phyloP scores from a whole-genome alignment of 2,329 filamentous ascomycete genomes.

The Exophiala bonariae region DNA sequence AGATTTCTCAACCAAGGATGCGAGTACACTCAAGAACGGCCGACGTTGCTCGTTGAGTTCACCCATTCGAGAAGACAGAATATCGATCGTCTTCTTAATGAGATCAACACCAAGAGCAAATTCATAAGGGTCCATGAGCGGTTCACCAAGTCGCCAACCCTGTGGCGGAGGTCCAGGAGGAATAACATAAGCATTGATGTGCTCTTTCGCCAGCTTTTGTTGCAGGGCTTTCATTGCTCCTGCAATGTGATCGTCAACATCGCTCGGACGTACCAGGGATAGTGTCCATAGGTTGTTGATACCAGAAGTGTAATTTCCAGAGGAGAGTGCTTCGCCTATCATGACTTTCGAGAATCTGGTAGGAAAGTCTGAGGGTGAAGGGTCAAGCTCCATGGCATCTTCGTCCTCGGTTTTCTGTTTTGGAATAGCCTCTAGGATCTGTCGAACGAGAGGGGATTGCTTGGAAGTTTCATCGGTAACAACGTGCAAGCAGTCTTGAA shows the following conservation, averaged over 20 bases:
- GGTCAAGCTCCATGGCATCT: constrained; percentile 73
- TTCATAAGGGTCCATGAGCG: constrained; percentile 68
- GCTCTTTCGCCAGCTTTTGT: constrained; percentile 86
- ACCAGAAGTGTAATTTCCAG: constrained; percentile 77
- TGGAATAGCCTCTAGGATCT: constrained; percentile 82
- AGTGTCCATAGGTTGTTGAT: constrained; percentile 94
- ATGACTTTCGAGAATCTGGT: constrained; percentile 74
- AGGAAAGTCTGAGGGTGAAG: constrained; percentile 80
- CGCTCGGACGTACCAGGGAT: constrained; percentile 76
- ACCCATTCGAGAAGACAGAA: constrained; percentile 89
- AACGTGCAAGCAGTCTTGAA: constrained; percentile 87
- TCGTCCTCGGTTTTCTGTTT: constrained; percentile 84
- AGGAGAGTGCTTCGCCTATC: constrained; percentile 82
- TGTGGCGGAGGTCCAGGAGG: constrained; percentile 34
- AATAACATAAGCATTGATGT: constrained; percentile 70
- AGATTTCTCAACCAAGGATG: constrained; percentile 93
- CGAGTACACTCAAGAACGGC: constrained; percentile 92
- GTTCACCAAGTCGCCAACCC: constrained; percentile 42
- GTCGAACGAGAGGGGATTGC: constrained; percentile 58
- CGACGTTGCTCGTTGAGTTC: constrained; percentile 85
- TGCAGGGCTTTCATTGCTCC: constrained; percentile 92
- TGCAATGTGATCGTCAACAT: constrained; percentile 85
- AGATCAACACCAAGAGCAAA: constrained; percentile 85
- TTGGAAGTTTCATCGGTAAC: constrained; percentile 64
- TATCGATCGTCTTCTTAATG: constrained; percentile 93